Conservation (phyloP, 2,329 filamentous ascomycete genomes). For the Fusarium subtropicale region DNA sequence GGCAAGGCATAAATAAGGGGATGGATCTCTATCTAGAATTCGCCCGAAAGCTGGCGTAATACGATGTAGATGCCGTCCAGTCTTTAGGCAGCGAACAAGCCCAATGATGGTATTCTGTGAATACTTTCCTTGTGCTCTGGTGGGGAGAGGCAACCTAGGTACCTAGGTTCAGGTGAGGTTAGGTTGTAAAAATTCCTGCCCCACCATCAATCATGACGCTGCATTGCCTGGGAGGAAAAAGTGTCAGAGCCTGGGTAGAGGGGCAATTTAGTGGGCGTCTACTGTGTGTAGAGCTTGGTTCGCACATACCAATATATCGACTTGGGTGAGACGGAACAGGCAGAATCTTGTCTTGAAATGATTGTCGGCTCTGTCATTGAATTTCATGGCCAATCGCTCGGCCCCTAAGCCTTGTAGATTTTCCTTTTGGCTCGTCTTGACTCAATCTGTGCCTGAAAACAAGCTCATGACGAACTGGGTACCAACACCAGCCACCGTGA, state of each 20-base stretch:
- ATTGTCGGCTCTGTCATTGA: no score
- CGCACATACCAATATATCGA: conserved; percentile 13
- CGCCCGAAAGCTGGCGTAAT: conserved; percentile 9
- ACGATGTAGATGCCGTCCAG: neutral
- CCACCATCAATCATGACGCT: conserved; percentile 53
- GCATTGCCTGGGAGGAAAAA: conserved; percentile 26
- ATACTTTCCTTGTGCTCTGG: conserved; percentile 36
- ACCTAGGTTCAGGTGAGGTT: conserved; percentile 26
- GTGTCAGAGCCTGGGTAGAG: conserved; percentile 35
- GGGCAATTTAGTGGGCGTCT: conserved; percentile 29
- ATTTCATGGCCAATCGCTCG: neutral
- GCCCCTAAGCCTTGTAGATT: conserved; percentile 7
- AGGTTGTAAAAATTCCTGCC: conserved; percentile 56
- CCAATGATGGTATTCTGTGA: conserved; percentile 43
- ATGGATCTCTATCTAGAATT: conserved; percentile 1
- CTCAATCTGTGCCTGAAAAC: neutral
- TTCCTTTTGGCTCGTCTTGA: neutral
- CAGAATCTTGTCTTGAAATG: neutral
- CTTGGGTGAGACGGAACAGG: neutral
- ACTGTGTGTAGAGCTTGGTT: conserved; percentile 14
- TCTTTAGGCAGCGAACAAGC: conserved; percentile 46
- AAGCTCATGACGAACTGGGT: conserved; percentile 26
- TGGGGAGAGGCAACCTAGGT: conserved; percentile 44
- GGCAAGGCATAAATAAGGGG: conserved; percentile 4
- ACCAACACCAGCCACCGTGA: conserved; percentile 20